Evolutionary conservation across 164 flowering plant species (phyloP), one percentile per base, ranked within the genome.

Genomic region (Amborella trichopoda): DNA sequence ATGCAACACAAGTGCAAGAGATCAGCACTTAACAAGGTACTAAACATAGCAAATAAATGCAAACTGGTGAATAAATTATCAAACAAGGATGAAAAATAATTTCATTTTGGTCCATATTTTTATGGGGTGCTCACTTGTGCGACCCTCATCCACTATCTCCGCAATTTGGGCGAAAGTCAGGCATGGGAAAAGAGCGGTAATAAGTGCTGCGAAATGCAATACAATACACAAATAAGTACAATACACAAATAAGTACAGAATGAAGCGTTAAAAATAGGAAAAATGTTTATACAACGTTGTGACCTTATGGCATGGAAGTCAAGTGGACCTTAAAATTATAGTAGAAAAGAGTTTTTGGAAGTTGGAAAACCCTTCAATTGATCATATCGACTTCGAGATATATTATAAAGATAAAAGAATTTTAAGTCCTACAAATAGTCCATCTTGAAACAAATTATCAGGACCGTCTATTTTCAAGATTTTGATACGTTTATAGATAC

Each of bases 111-210:
- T 37, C n/a, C 40, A n/a, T 37, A 2, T 37, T 14, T 37, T 37
- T 14, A n/a, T n/a, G n/a, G n/a, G n/a, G n/a, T n/a, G n/a, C 50
- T 38, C 28, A 54, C 59, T 25, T n/a, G 52, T 46, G 21, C 47
- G 51, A 27, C 52, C 59, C 16, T 11, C 23, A 28, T 54, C 52
- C 12, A 54, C 19, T 4, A 54, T 39, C 59, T 54, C 59, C 9
- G 59, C 59, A 6, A 54, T 38, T 24, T 54, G 59, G 23, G 51
- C 59, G n/a, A 54, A 54, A 3, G 59, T 46, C 27, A 54, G 14
- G 46, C 59, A 54, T 19, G 59, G 59, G 36, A 54, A 26, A 17
- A 19, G 23, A 21, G 45, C 23, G 14, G 59, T 54, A 5, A 40
- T 23, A n/a, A 54, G 27, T 22, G 56, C 56, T 52, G 56, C 48